phyloP scores from a whole-genome alignment of 495 filamentous ascomycete genomes.

The Penicillium dipodomyicola region DNA sequence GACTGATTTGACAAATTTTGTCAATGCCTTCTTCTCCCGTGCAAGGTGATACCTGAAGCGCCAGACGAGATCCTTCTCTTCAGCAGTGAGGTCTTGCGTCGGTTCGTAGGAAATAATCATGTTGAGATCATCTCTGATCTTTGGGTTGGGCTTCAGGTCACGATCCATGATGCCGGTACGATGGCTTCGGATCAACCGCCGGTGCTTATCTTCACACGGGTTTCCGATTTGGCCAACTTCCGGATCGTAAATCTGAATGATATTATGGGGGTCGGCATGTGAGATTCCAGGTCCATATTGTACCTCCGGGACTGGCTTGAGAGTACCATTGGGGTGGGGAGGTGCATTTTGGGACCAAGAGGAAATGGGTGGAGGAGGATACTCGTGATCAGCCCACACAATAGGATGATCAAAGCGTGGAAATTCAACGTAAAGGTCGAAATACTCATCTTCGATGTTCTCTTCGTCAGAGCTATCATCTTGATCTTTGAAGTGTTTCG shows the following conservation, averaged over 20 bases:
- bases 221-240: conserved; percentile 87
- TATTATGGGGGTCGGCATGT: conserved; percentile 48
- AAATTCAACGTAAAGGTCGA: conserved; percentile 82
- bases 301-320: conserved; percentile 79
- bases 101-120: conserved; percentile 88
- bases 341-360: conserved; percentile 60
- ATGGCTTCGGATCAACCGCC: conserved; percentile 84
- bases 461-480: conserved; percentile 44
- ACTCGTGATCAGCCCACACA: conserved; percentile 92
- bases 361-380: conserved; percentile 77
- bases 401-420: conserved; percentile 95
- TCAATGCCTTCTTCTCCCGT: conserved; percentile 87
- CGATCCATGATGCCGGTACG: conserved; percentile 90
- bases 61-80: conserved; percentile 96
- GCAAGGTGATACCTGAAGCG: conserved; percentile 93
- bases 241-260: conserved; percentile 89
- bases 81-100: conserved; percentile 77
- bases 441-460: conserved; percentile 54
- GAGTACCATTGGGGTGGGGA: conserved; percentile 61
- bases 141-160: conserved; percentile 94
- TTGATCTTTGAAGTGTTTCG: conserved; percentile 12
- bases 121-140: conserved; percentile 91
- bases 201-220: conserved; percentile 92
- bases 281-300: conserved; percentile 81
- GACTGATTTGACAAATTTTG: conserved; percentile 97